Percentiles rank a stretch among this genome's conserved stretches.
These are phyloP conservation scores for Verticillium longisporum DNA, from an alignment of 2,329 filamentous ascomycete species.

Conservation along the genomic window DNA sequence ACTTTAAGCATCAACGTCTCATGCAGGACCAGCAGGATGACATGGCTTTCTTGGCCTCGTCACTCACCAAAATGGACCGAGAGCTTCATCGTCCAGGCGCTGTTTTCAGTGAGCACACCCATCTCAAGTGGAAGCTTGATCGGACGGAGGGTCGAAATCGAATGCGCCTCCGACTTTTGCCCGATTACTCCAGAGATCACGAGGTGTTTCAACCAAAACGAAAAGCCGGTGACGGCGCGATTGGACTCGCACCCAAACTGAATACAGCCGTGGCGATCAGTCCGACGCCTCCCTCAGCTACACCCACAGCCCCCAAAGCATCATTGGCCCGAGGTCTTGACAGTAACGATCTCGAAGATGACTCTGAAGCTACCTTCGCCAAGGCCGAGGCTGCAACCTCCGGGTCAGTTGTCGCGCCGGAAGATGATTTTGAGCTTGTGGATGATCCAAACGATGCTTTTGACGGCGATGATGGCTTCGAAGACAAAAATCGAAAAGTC, in stretches of 20 bases:
- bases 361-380: constrained; percentile 15
- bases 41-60: constrained; percentile 65
- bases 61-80: constrained; percentile 71
- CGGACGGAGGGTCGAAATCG: constrained; percentile 92
- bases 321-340: neutral
- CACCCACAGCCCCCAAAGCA: constrained; percentile 8
- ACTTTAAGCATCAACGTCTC: constrained; percentile 82
- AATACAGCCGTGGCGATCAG: constrained; percentile 11
- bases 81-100: constrained; percentile 75
- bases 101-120: constrained; percentile 60
- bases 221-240: constrained; percentile 28
- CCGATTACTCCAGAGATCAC: constrained; percentile 62
- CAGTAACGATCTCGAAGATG: constrained; percentile 1
- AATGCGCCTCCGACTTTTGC: constrained; percentile 82
- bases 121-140: constrained; percentile 83
- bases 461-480: constrained; percentile 69
- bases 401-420: constrained; percentile 36
- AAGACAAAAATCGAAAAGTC: constrained; percentile 97
- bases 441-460: constrained; percentile 84
- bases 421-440: constrained; percentile 94
- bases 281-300: constrained; percentile 14
- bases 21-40: constrained; percentile 94
- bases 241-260: constrained; percentile 8
- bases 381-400: constrained; percentile 18
- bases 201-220: constrained; percentile 82